phyloP scores from a whole-genome alignment of 768 basidiomycete genomes.

The Mycena epipterygia region DNA sequence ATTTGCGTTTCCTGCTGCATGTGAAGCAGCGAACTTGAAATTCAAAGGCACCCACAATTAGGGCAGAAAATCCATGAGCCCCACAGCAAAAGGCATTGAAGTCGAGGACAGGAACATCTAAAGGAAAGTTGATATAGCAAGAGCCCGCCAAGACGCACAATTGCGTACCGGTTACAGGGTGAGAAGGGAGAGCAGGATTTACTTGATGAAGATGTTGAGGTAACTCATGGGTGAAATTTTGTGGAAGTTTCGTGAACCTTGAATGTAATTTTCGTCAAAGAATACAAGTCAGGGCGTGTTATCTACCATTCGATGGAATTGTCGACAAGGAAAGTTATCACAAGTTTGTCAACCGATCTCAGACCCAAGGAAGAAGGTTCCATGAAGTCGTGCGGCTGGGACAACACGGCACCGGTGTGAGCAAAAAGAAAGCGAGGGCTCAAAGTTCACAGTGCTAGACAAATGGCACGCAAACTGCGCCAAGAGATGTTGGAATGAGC shows the following conservation, averaged over 20 bases:
- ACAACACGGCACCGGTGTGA: no score
- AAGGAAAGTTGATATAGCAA: background rate
- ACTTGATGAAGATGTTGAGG: conserved; percentile 70
- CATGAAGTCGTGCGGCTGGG: no score
- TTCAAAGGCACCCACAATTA: conserved; percentile 67
- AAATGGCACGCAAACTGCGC: no score
- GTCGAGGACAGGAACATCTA: conserved; percentile 74
- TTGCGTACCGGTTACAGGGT: conserved; percentile 39
- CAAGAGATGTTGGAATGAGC: no score
- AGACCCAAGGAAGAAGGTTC: background rate
- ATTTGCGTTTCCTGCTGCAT: conserved; percentile 68
- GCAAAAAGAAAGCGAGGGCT: no score
- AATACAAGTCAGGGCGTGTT: no score
- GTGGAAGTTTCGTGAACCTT: conserved; percentile 86
- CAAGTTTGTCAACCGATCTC: conserved; percentile 51
- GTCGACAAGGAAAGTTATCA: conserved; percentile 80
- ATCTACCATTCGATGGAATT: conserved; percentile 85
- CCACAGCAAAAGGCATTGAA: conserved; percentile 81
- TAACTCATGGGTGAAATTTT: conserved; percentile 83
- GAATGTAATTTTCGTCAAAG: background rate
- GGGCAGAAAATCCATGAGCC: conserved; percentile 87
- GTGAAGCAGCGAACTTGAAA: no score
- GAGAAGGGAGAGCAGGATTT: conserved; percentile 48
- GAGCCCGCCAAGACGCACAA: conserved; percentile 42
- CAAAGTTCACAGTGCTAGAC: no score